phyloP scores from a whole-genome alignment of 73 alveolate genomes.

The Effrenium voratum region DNA sequence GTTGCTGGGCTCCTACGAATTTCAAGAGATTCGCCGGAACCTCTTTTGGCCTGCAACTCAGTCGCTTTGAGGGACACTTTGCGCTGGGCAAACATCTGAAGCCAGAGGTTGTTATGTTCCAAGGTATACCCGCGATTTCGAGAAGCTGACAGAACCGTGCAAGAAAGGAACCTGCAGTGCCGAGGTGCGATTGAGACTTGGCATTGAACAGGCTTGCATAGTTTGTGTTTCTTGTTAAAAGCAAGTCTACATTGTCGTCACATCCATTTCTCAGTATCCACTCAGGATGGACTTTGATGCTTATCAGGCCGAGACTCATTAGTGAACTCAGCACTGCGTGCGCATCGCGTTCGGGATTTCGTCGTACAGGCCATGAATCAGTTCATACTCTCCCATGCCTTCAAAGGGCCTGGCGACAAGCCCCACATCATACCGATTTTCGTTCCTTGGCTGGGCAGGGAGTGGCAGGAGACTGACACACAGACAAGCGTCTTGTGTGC shows the following conservation, averaged over 20 bases:
- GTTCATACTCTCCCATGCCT: conserved; percentile 67
- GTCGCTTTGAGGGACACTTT: background rate
- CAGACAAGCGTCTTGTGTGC: no score
- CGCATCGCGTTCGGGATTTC: no score
- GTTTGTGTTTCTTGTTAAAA: no score
- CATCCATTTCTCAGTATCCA: no score
- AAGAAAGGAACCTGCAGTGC: conserved; percentile 6
- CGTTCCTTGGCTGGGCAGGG: background rate
- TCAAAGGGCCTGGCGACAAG: conserved; percentile 79
- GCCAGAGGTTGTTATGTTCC: background rate
- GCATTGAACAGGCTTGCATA: no score
- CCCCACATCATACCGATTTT: conserved; percentile 80
- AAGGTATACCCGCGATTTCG: conserved; percentile 64
- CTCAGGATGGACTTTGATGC: no score
- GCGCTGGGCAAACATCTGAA: background rate
- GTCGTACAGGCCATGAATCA: conserved; percentile 60
- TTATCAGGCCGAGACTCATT: no score
- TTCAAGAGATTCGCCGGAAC: conserved; percentile 64
- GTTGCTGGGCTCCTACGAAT: conserved; percentile 61
- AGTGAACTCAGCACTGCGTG: no score
- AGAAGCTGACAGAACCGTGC: conserved; percentile 38
- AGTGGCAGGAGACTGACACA: no score
- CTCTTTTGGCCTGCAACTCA: conserved; percentile 47
- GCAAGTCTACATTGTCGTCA: no score
- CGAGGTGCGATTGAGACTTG: conserved; percentile 49